phyloP scores from a whole-genome alignment of 768 basidiomycete genomes.

The Neoboletus subvelutipes region DNA sequence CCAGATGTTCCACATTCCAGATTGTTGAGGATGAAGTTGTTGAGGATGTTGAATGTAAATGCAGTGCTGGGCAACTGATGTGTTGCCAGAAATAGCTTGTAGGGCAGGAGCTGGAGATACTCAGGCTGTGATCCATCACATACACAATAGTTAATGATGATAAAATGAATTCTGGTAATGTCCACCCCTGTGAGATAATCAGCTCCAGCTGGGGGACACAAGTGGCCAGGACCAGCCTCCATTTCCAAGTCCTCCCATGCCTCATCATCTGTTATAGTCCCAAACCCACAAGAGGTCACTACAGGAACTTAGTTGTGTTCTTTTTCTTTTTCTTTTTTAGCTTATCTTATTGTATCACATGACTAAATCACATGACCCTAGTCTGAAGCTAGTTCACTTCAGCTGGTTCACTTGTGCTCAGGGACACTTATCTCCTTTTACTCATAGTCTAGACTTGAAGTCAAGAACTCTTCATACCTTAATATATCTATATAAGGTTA shows the following conservation, averaged over 20 bases:
- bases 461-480: too few relatives aligned
- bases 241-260: background rate
- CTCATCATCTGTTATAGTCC: too few relatives aligned
- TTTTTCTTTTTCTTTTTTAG: too few relatives aligned
- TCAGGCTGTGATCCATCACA: background rate
- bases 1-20: slow-evolving; percentile 17
- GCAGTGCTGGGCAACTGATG: rapidly evolving
- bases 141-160: background rate
- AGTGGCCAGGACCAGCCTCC: background rate
- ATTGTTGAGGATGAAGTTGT: slow-evolving; percentile 18
- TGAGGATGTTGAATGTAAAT: slow-evolving; percentile 20
- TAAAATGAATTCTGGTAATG: background rate
- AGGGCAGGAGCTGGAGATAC: background rate
- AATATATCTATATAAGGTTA: too few relatives aligned
- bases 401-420: too few relatives aligned
- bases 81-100: background rate
- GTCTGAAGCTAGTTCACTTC: too few relatives aligned
- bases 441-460: too few relatives aligned
- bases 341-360: too few relatives aligned
- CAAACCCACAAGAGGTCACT: too few relatives aligned
- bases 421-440: too few relatives aligned
- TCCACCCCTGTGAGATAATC: background rate
- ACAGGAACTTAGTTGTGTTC: too few relatives aligned
- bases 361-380: too few relatives aligned
- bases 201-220: background rate